Percentiles rank a stretch among this genome's conserved stretches.
These are phyloP conservation scores for Abelmoschus esculentus DNA, from an alignment of 345 rosid genomes.

Conservation along the genomic window DNA sequence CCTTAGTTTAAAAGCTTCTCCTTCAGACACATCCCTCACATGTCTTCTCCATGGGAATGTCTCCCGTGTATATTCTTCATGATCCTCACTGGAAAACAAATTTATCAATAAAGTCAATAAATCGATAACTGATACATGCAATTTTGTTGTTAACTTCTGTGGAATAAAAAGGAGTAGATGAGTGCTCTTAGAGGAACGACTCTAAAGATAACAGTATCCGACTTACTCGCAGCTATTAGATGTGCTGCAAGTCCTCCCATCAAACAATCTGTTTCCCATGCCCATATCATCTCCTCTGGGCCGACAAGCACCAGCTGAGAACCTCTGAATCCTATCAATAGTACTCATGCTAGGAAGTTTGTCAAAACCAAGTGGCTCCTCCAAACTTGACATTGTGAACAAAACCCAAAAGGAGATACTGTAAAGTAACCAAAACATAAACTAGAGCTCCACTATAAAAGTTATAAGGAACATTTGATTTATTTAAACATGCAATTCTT, in stretches of 20 bases:
- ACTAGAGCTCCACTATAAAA: constrained; percentile 16
- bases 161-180: neutral
- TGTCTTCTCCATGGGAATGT: constrained; percentile 80
- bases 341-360: constrained; percentile 92
- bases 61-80: constrained; percentile 41
- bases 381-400: constrained; percentile 82
- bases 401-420: constrained; percentile 19
- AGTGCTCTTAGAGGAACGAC: neutral
- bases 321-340: constrained; percentile 73
- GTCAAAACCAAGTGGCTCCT: constrained; percentile 82
- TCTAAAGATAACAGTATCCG: neutral
- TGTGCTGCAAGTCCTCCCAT: constrained; percentile 72
- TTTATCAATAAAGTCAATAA: constrained; percentile 2
- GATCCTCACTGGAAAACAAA: constrained; percentile 54
- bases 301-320: constrained; percentile 78
- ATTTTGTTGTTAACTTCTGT: neutral
- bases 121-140: neutral
- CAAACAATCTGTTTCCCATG: constrained; percentile 79
- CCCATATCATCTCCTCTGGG: constrained; percentile 59
- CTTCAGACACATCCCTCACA: constrained; percentile 39
- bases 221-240: constrained; percentile 71
- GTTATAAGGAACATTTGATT: constrained; percentile 15
- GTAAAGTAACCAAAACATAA: constrained; percentile 30
- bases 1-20: constrained; percentile 36
- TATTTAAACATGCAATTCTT: constrained; percentile 14